Percentiles rank a stretch among this genome's conserved stretches.
Conservation (phyloP, 441 rosid species). For the Gossypium lobatum region DNA sequence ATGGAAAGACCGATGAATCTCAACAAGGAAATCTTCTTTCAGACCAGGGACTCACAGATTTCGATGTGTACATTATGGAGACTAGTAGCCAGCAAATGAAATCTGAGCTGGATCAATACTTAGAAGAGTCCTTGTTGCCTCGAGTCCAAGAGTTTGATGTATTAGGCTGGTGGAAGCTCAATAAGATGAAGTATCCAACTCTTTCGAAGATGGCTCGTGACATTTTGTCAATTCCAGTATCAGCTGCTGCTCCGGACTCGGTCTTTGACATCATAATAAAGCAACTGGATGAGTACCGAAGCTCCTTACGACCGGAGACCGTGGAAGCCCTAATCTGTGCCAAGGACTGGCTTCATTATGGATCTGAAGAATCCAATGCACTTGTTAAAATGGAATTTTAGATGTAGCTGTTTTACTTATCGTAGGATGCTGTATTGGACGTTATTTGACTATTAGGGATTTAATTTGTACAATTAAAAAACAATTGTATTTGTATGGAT, state of each 20-base stretch:
- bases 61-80: slow-evolving; percentile 77
- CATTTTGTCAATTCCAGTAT: slow-evolving; percentile 56
- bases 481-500: slow-evolving; percentile 13
- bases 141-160: slow-evolving; percentile 70
- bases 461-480: slow-evolving; percentile 20
- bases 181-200: slow-evolving; percentile 73
- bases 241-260: slow-evolving; percentile 49
- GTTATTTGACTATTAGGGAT: slow-evolving; percentile 6
- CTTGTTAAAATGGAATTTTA: slow-evolving; percentile 54
- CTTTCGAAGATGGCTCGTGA: slow-evolving; percentile 86
- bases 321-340: slow-evolving; percentile 84
- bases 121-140: slow-evolving; percentile 73
- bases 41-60: slow-evolving; percentile 63
- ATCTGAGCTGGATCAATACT: slow-evolving; percentile 79
- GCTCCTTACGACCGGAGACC: slow-evolving; percentile 67
- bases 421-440: slow-evolving; percentile 20
- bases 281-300: slow-evolving; percentile 58
- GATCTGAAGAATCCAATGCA: slow-evolving; percentile 36
- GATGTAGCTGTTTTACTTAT: slow-evolving; percentile 18
- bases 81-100: slow-evolving; percentile 58
- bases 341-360: slow-evolving; percentile 73
- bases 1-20: slow-evolving; percentile 29
- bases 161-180: slow-evolving; percentile 83
- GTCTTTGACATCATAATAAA: slow-evolving; percentile 46
- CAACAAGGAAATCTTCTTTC: slow-evolving; percentile 35